Evolutionary conservation across 345 rosid genomes (phyloP).

Genomic region (Brassica juncea): DNA sequence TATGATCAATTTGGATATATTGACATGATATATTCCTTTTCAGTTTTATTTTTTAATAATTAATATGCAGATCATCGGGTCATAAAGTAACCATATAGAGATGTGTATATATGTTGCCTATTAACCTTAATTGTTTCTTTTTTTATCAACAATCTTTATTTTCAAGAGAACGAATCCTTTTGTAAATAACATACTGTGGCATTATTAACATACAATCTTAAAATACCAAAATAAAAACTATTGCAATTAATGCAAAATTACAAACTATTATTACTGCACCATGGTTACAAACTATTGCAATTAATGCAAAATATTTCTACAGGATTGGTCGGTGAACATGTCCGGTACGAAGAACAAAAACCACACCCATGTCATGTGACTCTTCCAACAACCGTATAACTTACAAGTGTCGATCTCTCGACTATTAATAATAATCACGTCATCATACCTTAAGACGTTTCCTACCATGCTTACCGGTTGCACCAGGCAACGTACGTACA

Average conservation of each 20-base stretch:
- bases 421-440: neutral
- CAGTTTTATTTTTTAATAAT: neutral
- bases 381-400: conserved; percentile 25
- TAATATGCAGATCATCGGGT: neutral
- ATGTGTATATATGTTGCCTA: too few relatives aligned
- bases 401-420: conserved; percentile 14
- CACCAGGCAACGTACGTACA: conserved; percentile 33
- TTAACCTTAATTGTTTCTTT: too few relatives aligned
- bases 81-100: neutral
- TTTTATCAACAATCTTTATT: too few relatives aligned
- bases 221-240: neutral
- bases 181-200: too few relatives aligned
- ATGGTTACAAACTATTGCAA: neutral
- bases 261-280: neutral
- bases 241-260: too few relatives aligned
- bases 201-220: neutral
- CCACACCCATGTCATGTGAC: conserved; percentile 32
- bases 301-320: neutral
- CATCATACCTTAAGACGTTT: conserved; percentile 17
- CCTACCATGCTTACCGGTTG: conserved; percentile 29
- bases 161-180: too few relatives aligned
- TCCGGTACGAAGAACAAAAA: conserved; percentile 24
- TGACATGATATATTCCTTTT: neutral
- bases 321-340: conserved; percentile 10
- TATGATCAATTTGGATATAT: neutral